Evolutionary conservation across 108 stramenopile species (phyloP).

Genomic region (Thalassiosira profunda): DNA sequence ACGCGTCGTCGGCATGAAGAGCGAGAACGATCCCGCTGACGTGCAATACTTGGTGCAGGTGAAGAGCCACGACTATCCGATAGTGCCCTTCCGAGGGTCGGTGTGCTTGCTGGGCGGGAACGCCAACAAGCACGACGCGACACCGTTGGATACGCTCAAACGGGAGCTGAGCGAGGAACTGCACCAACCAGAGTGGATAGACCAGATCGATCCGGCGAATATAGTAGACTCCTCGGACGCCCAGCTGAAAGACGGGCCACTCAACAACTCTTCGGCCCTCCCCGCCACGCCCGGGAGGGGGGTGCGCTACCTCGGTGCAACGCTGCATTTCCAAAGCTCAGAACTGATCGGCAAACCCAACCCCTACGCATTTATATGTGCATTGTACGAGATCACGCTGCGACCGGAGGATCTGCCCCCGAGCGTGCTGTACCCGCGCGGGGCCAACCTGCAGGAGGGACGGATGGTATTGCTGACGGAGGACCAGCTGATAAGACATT

Average conservation of each 20-base stretch:
- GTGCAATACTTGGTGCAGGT: constrained; percentile 44
- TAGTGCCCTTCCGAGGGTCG: constrained; percentile 34
- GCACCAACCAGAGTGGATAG: constrained; percentile 22
- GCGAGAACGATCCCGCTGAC: background rate
- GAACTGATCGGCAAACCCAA: constrained; percentile 11
- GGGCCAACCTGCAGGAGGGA: constrained; percentile 45
- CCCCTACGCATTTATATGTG: constrained; percentile 45
- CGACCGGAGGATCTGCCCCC: constrained; percentile 24
- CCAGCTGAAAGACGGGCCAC: background rate
- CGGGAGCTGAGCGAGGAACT: constrained; percentile 48
- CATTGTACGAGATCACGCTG: constrained; percentile 45
- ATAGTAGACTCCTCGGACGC: constrained; percentile 18
- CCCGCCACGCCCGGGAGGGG: background rate
- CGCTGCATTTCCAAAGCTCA: constrained; percentile 29
- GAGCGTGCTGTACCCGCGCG: constrained; percentile 17
- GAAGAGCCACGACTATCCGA: constrained; percentile 55
- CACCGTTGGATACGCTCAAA: constrained; percentile 39
- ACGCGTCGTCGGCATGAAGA: constrained; percentile 14
- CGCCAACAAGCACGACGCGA: constrained; percentile 17
- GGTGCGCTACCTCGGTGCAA: constrained; percentile 37
- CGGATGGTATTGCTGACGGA: constrained; percentile 31
- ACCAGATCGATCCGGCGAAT: constrained; percentile 8
- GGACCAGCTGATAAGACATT: constrained; percentile 42
- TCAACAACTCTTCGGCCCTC: background rate
- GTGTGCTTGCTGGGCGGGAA: constrained; percentile 45